Percentiles rank a stretch among this genome's conserved stretches.
phyloP scores from a whole-genome alignment of 1,284 basidiomycete species.

The Apiotrichum sp. region DNA sequence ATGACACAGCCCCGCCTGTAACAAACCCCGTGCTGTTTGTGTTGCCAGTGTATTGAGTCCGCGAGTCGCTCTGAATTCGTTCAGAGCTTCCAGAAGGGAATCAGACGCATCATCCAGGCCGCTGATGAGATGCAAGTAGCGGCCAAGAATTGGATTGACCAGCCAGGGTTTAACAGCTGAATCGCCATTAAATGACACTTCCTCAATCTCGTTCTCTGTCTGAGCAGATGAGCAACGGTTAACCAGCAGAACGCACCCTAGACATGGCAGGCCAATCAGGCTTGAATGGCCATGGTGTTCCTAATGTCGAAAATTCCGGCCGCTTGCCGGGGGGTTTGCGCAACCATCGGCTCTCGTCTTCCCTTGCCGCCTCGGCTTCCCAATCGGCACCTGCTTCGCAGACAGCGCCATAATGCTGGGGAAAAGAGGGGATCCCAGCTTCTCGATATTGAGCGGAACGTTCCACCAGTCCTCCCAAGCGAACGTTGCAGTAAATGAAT shows the following conservation, averaged over 20 bases:
- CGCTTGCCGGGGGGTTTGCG: constrained; percentile 78
- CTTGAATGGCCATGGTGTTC: constrained; percentile 63
- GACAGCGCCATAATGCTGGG: constrained; percentile 67
- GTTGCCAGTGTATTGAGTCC: constrained; percentile 48
- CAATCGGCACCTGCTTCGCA: constrained; percentile 52
- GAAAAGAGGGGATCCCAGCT: constrained; percentile 65
- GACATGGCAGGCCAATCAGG: constrained; percentile 59
- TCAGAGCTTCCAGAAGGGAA: constrained; percentile 55
- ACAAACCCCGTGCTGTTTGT: constrained; percentile 49
- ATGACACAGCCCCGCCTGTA: constrained; percentile 58
- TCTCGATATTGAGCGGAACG: constrained; percentile 70
- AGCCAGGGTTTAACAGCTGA: constrained; percentile 56
- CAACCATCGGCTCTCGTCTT: constrained; percentile 60
- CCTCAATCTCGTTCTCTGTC: neutral
- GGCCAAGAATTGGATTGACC: constrained; percentile 51
- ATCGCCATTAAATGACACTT: constrained; percentile 34
- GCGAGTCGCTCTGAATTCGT: constrained; percentile 57
- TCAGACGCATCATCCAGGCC: constrained; percentile 11
- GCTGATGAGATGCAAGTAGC: constrained; percentile 8
- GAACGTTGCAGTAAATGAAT: constrained; percentile 69
- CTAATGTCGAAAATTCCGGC: constrained; percentile 62
- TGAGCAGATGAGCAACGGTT: neutral
- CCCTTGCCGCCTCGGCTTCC: constrained; percentile 50
- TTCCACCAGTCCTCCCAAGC: constrained; percentile 73
- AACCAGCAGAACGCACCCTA: neutral